Conservation (phyloP, 1,139 yeast genomes). For the Yamadazyma sp. region DNA sequence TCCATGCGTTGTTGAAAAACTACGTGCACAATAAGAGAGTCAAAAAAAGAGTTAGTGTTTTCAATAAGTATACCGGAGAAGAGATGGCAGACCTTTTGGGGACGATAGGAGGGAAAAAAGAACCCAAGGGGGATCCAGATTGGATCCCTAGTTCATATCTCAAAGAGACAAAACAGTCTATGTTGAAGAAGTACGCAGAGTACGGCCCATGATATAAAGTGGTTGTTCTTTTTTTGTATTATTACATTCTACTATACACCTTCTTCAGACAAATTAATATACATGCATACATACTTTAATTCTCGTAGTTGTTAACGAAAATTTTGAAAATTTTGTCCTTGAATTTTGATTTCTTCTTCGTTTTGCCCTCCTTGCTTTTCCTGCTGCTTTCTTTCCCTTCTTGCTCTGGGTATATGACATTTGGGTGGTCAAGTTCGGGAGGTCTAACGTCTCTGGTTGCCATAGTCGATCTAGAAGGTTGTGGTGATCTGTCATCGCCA, state of each 20-base stretch:
- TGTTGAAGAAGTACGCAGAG: too few species aligned
- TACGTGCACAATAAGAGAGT: neutral
- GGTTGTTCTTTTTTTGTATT: too few species aligned
- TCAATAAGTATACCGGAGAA: too few species aligned
- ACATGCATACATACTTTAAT: constrained; percentile 4
- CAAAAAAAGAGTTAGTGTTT: neutral
- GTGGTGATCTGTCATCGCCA: constrained; percentile 13
- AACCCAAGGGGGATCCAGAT: too few species aligned
- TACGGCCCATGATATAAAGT: too few species aligned
- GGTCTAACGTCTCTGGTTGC: constrained; percentile 11
- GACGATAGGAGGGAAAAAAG: too few species aligned
- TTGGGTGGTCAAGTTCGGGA: neutral
- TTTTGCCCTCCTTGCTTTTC: constrained; percentile 1
- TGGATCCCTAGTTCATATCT: neutral
- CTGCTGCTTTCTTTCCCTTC: neutral
- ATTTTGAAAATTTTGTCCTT: constrained; percentile 35
- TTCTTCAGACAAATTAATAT: neutral
- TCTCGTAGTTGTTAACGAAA: constrained; percentile 37
- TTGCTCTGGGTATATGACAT: neutral
- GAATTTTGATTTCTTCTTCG: constrained; percentile 21
- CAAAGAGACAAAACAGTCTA: neutral
- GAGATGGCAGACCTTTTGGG: too few species aligned
- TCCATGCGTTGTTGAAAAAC: neutral
- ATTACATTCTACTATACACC: constrained; percentile 2
- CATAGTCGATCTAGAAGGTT: constrained; percentile 13